Conservation (phyloP, 179 eudicot species). For the Vitellaria paradoxa region DNA sequence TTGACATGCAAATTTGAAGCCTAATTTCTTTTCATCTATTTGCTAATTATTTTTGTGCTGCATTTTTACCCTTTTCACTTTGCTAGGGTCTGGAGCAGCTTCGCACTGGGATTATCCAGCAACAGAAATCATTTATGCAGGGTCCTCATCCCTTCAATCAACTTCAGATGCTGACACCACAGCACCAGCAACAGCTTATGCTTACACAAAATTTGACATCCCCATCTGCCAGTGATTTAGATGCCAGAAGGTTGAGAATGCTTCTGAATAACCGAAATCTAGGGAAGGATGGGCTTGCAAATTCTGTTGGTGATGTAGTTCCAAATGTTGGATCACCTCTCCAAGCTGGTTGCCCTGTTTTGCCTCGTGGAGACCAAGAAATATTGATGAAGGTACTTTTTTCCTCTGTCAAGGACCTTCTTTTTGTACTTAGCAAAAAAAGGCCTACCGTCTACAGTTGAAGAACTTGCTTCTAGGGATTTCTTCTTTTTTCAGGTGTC, state of each 20-base stretch:
- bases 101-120: slow-evolving; percentile 73
- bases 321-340: slow-evolving; percentile 64
- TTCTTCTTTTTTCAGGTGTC: slow-evolving; percentile 2
- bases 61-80: not conserved
- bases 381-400: slow-evolving; percentile 52
- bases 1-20: not conserved
- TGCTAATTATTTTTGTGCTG: not conserved
- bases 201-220: slow-evolving; percentile 76
- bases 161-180: slow-evolving; percentile 73
- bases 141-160: slow-evolving; percentile 77
- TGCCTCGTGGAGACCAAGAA: slow-evolving; percentile 67
- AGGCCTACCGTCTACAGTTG: not conserved
- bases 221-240: slow-evolving; percentile 60
- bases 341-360: slow-evolving; percentile 56
- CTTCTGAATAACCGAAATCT: slow-evolving; percentile 55
- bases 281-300: slow-evolving; percentile 68
- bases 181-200: slow-evolving; percentile 79
- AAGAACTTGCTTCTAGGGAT: not conserved
- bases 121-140: slow-evolving; percentile 78
- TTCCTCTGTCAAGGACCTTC: not conserved
- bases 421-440: no score
- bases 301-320: slow-evolving; percentile 57
- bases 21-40: not conserved
- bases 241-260: slow-evolving; percentile 73
- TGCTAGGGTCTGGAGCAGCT: slow-evolving; percentile 70